phyloP scores from a whole-genome alignment of 371 early-diverging fungal genomes.

The Sporodiniella umbellata region DNA sequence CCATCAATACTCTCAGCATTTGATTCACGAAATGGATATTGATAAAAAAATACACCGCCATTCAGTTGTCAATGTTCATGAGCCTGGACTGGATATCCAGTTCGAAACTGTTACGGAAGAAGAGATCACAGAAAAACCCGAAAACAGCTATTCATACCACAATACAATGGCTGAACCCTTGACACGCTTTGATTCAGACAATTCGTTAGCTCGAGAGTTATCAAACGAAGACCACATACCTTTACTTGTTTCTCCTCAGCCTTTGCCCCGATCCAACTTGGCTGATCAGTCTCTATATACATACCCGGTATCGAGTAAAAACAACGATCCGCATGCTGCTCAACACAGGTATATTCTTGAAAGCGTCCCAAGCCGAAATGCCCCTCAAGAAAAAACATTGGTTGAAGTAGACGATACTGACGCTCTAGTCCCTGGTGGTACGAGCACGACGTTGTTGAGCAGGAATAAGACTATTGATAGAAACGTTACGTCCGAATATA shows the following conservation, averaged over 20 bases:
- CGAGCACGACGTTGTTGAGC: too few species aligned
- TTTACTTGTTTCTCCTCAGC: not conserved
- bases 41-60: conserved; percentile 7
- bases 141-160: not conserved
- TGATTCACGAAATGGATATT: conserved; percentile 15
- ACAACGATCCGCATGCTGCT: too few species aligned
- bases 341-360: too few species aligned
- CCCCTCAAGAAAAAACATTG: too few species aligned
- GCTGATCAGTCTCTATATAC: too few species aligned
- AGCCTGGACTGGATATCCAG: conserved; percentile 3
- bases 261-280: not conserved
- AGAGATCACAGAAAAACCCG: conserved; percentile 3
- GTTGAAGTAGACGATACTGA: too few species aligned
- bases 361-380: too few species aligned
- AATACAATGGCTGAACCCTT: too few species aligned
- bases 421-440: too few species aligned
- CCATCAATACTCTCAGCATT: conserved; percentile 3
- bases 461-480: conserved; percentile 1
- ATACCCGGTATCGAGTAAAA: too few species aligned
- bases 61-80: not conserved
- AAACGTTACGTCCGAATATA: conserved; percentile 21
- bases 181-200: not conserved
- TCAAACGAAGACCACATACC: not conserved
- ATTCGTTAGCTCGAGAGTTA: not conserved
- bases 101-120: conserved; percentile 9